Evolutionary conservation across 148 eudicot genomes (phyloP), one percentile per base, ranked within the genome.

Genomic region (Fagopyrum esculentum): DNA sequence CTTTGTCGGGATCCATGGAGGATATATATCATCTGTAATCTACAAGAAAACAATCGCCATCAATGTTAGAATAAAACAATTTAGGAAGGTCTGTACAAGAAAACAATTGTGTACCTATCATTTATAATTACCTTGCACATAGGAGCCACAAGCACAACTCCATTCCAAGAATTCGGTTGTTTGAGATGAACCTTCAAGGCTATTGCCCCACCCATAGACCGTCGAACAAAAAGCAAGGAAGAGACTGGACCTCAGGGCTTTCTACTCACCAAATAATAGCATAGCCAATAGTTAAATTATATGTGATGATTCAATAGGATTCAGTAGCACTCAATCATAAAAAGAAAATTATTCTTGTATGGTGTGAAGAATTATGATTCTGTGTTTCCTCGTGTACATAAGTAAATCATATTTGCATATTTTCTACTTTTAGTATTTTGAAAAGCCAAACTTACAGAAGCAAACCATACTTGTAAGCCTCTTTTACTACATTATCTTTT

Each of bases 21-120:
- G 99, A 66, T 85, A 86, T 86, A 96, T 80, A 74, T 89, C 93
- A 86, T 92, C 98, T 80, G 99, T 94, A 81, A 96, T 92, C 99
- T 96, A 81, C 72, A 76, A 69, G 75, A 60, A 46, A 17, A 15
- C 56, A 16, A 71, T n/a, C 17, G 74, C 55, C 3, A 26, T 45
- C 51, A 71, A 45, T 8, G 16, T 71, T 11, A 35, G 52, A 71
- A 19, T 1, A 17, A 8, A 2, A 5, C 7, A 11, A 71, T 35
- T 35, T 47, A 17, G 16, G 15, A 71, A 48, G 16, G 19, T 45
- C 4, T 70, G 26, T n/a, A 19, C 12, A 70, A 2, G 16, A 46
- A 26, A 71, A 9, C 43, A 46, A 17, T 46, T 71, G 54, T 19
- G 40, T 0, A 43, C 5, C 43, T 60, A 60, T 6, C 2, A 49